Evolutionary conservation across 1,284 basidiomycete genomes (phyloP), one percentile per base, ranked within the genome.

Genomic region (Meripilus lineatus): DNA sequence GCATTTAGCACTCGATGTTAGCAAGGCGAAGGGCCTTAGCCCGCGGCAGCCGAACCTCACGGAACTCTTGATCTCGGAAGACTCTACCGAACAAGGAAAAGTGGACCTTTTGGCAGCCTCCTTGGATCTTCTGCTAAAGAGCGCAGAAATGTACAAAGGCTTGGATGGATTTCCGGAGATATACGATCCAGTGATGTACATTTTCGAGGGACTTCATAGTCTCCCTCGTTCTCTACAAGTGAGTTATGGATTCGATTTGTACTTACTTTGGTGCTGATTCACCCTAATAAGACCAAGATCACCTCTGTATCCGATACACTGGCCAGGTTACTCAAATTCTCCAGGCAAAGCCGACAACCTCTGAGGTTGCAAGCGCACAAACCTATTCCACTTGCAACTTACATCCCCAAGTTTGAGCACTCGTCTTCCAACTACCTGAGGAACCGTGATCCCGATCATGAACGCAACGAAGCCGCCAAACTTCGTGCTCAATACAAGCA

Each of bases 311-410:
- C 48, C 40, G 52, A 61, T 46, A 74, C 68, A 15, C 61, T 87
- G 14, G 58, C 61, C 23, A 78, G 84, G 20, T 69, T 91, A 41
- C 70, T 96, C 47, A 84, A 81, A 52, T 86, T 94, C 58, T 72
- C 92, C 0, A 67, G 64, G 3, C 76, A 84, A 58, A 72, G 79
- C 1, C 87, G 95, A 28, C 76, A 72, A 42, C 92, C 94, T 0
- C 80, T 99, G 30, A 72, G 74, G 10, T 74, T 99, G 23, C 96
- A 99, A 70, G 77, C 88, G 2, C 96, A 99, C 73, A 96, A 95
- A 61, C 92, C 94, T 2, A 93, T 99, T 42, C 91, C 96, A 5
- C 96, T 99, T 55, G 81, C 92, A 3, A 82, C 92, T 1, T 93
- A 91, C 62, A 77, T 93, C 21, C 96, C 96, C 59, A 94, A 93